Evolutionary conservation across 768 basidiomycete genomes (phyloP), one percentile per base, ranked within the genome.

Genomic region (Chalciporus piperatus): DNA sequence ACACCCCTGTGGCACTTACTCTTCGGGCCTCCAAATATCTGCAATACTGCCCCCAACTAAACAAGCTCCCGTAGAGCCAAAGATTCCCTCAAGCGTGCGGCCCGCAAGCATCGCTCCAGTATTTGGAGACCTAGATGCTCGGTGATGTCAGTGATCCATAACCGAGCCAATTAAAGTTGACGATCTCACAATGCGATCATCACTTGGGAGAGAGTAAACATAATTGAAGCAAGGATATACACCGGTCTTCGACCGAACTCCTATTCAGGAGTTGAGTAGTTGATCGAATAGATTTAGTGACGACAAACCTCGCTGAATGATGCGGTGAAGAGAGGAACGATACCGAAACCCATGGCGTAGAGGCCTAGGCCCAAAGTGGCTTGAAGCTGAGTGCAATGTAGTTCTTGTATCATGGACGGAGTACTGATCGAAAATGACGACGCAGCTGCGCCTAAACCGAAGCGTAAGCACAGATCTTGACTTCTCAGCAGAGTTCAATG

Each of bases 41-140:
- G 83, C 79, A 9, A 87, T 75, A 3, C 80, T 84, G 13, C 86
- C 87, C 8, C 84, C 84, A 7, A 86, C 80, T 73, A 87, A 79
- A 0, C 83, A 81, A 1, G 80, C 75, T 10, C 81, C 82, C 0
- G 83, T 83, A 0, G 84, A 83, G 0, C 80, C 84, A 60, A 81
- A 83, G 1, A 77, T 75, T 4, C 86, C 86, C 53, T 78, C 78
- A 2, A 89, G 64, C 49, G 84, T 78, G 9, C 86, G 78, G 0
- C 75, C 81, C 28, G 81, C 56, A 19, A 86, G 70, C 1, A 89
- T 79, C 0, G 77, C 81, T 41, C 77, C 72, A 4, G 87, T 75
- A 43, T 77, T 75, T 40, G 69, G 61, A 7, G 75, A 63, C 23
- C 75, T 76, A 48, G 12, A 40, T 22, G 9, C 6, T 14, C 30